These are phyloP conservation scores for Omphalea diandra DNA, from an alignment of 441 rosid genomes.

Conservation along the genomic window DNA sequence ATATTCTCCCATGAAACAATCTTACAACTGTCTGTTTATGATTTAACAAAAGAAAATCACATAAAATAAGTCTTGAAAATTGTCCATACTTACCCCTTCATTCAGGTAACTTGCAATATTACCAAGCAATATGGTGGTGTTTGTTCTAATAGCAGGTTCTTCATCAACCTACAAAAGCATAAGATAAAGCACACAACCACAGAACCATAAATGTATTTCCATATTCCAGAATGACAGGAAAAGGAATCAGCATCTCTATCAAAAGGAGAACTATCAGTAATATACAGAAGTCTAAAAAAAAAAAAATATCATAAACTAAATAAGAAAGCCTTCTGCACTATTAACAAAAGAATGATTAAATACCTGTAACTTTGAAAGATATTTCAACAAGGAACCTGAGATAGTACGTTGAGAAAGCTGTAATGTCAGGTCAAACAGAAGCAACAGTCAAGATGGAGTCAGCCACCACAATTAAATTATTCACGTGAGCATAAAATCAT, in stretches of 20 bases:
- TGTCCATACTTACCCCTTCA: conserved; percentile 77
- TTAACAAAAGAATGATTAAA: conserved; percentile 17
- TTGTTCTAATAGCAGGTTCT: conserved; percentile 98
- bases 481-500: neutral
- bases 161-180: conserved; percentile 79
- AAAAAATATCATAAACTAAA: conserved; percentile 12
- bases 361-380: conserved; percentile 98
- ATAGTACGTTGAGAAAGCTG: conserved; percentile 99
- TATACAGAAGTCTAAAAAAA: neutral
- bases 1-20: conserved; percentile 23
- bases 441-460: conserved; percentile 22
- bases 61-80: conserved; percentile 20
- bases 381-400: conserved; percentile 86
- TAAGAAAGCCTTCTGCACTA: conserved; percentile 8
- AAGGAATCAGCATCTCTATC: conserved; percentile 3
- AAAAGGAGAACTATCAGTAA: neutral
- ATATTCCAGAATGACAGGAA: neutral
- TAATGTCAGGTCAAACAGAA: conserved; percentile 33
- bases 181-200: conserved; percentile 18
- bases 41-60: conserved; percentile 7
- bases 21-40: conserved; percentile 1
- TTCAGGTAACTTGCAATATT: conserved; percentile 88
- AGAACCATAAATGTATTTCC: neutral
- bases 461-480: conserved; percentile 7
- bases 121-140: conserved; percentile 97